Conservation (phyloP, 2,329 filamentous ascomycete genomes). For the Trichoderma atrobrunneum region DNA sequence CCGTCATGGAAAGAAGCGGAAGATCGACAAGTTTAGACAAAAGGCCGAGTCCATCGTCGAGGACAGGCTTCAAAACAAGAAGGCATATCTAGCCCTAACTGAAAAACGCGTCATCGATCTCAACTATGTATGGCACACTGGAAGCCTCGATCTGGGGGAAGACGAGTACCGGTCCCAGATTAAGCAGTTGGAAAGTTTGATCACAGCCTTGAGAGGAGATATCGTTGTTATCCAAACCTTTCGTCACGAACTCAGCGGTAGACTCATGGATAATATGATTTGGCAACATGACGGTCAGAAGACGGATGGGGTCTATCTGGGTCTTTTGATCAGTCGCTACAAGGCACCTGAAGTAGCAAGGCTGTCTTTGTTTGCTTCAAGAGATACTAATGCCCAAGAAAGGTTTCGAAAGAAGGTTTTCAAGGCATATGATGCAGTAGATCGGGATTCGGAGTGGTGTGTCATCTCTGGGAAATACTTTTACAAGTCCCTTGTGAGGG, state of each 20-base stretch:
- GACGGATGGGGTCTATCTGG: neutral
- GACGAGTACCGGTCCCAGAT: neutral
- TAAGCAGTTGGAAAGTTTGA: neutral
- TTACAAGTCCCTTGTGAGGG: no score
- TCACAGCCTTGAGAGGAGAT: neutral
- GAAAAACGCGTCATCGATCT: neutral
- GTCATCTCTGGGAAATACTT: neutral
- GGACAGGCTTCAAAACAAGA: neutral
- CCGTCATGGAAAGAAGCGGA: neutral
- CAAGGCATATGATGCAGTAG: fast-evolving
- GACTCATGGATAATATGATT: neutral
- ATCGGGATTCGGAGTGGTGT: fast-evolving
- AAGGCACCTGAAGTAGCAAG: fast-evolving
- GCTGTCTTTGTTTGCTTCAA: neutral
- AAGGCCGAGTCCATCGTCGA: neutral
- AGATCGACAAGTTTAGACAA: neutral
- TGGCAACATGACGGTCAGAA: neutral
- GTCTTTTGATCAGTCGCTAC: neutral
- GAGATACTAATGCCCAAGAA: fast-evolving
- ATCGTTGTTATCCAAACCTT: neutral
- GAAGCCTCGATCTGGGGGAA: neutral
- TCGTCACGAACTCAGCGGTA: neutral
- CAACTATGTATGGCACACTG: neutral
- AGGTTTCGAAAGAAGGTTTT: neutral
- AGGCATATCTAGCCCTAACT: neutral